Evolutionary conservation across 768 basidiomycete genomes (phyloP).

Genomic region (Naganishia onofrii): DNA sequence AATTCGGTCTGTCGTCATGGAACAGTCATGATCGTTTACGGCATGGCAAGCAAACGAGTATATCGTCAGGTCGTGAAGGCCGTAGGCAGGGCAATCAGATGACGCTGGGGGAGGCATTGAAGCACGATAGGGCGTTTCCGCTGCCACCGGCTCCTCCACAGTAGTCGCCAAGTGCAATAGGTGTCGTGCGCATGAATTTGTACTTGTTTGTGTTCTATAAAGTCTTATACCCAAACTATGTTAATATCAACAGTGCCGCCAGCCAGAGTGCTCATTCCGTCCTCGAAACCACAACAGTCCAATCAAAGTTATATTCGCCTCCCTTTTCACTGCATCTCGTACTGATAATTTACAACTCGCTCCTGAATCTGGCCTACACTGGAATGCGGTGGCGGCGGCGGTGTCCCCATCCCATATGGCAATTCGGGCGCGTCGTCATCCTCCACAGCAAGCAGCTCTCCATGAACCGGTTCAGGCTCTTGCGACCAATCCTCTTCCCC

Average conservation of each 20-base stretch:
- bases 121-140: neutral
- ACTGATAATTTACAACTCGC: neutral
- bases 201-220: neutral
- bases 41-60: neutral
- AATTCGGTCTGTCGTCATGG: neutral
- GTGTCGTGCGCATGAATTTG: neutral
- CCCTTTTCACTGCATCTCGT: neutral
- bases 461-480: neutral
- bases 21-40: neutral
- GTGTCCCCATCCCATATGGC: constrained; percentile 10
- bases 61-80: neutral
- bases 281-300: too few species aligned
- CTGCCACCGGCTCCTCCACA: neutral
- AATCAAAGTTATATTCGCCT: neutral
- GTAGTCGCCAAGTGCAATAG: neutral
- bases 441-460: neutral
- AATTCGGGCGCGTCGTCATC: constrained; percentile 8
- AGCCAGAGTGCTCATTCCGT: too few species aligned
- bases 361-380: neutral
- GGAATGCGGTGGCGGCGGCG: neutral
- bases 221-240: too few species aligned
- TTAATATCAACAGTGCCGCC: too few species aligned
- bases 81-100: neutral
- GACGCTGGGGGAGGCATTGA: constrained; percentile 19
- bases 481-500: constrained; percentile 17